Evolutionary conservation across 805 yeast genomes (phyloP), one percentile per base, ranked within the genome.

Genomic region (Pichia sporocuriosa): DNA sequence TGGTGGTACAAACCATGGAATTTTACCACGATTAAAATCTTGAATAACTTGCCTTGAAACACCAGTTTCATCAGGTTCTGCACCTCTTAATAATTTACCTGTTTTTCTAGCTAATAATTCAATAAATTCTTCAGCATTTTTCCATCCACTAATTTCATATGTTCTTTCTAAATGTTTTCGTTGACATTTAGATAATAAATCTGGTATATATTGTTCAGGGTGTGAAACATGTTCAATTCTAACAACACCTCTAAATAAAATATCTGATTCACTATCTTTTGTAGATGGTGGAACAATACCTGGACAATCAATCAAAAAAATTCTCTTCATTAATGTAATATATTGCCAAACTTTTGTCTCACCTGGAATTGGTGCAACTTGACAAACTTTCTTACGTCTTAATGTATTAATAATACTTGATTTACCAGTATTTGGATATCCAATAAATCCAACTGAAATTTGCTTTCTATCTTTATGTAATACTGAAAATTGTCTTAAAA

Each of bases 271-370:
- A 1, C 90, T 66, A 61, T 93, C 98, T 56, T 81, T 87, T 23
- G 79, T 61, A 15, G 94, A 84, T 22, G 98, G 98, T 9, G 98
- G 98, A 17, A 90, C 98, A 58, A 90, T 90, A 66, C 98, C 98
- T 3, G 98, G 98, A 71, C 98, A 93, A 67, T 90, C 98, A 56
- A 90, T 93, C 55, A 90, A 69, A 66, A 89, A 90, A 39, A 90
- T 90, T 51, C 90, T 77, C 72, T 90, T 90, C 97, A 93, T 90
- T 55, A 90, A 71, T 4, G 98, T 89, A 56, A 90, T 89, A 68
- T 90, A 90, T 70, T 90, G 98, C 98, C 98, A 90, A 34, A 90
- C 97, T 65, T 90, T 90, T 27, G 98, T 90, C 62, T 90, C 98
- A 62, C 98, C 98, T 24, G 98, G 98, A 55, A 90, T 88, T 36